These are phyloP conservation scores for Colletotrichum tropicicola DNA, from an alignment of 2,329 filamentous ascomycete genomes.

Conservation along the genomic window DNA sequence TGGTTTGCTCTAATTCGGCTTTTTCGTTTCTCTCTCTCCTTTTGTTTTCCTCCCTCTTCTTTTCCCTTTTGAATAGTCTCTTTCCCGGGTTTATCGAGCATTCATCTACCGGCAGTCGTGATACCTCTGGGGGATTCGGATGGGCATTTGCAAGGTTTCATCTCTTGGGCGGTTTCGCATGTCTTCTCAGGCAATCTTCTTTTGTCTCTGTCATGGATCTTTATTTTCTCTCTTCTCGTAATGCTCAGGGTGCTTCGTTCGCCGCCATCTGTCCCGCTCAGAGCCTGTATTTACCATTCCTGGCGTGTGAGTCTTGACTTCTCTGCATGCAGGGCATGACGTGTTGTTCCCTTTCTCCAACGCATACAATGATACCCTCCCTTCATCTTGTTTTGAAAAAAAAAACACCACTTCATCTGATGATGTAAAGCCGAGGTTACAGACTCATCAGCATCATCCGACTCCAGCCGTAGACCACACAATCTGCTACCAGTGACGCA, in stretches of 20 bases:
- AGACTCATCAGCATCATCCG: neutral
- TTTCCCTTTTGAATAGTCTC: conserved; percentile 36
- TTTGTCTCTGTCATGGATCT: neutral
- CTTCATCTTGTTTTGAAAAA: too few species aligned
- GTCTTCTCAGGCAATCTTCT: neutral
- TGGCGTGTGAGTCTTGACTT: neutral
- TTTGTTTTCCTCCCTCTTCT: conserved; percentile 27
- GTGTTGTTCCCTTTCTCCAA: neutral
- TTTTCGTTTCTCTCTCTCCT: conserved; percentile 14
- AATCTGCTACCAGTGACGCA: conserved; percentile 74
- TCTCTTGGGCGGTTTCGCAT: conserved; percentile 8
- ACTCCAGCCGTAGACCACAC: neutral
- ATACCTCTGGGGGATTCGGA: conserved; percentile 31
- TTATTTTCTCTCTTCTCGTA: neutral
- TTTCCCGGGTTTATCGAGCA: conserved; percentile 31
- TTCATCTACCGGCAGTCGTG: conserved; percentile 27
- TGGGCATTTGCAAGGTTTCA: conserved; percentile 30
- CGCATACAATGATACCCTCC: conserved; percentile 31
- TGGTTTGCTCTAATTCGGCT: neutral
- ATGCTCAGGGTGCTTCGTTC: conserved; percentile 1
- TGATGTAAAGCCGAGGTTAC: too few species aligned
- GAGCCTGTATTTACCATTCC: neutral
- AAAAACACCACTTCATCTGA: too few species aligned
- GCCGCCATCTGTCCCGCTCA: neutral
- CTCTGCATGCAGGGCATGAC: neutral